Conservation (phyloP, 1,139 yeast species). For the Yueomyces sp. region DNA sequence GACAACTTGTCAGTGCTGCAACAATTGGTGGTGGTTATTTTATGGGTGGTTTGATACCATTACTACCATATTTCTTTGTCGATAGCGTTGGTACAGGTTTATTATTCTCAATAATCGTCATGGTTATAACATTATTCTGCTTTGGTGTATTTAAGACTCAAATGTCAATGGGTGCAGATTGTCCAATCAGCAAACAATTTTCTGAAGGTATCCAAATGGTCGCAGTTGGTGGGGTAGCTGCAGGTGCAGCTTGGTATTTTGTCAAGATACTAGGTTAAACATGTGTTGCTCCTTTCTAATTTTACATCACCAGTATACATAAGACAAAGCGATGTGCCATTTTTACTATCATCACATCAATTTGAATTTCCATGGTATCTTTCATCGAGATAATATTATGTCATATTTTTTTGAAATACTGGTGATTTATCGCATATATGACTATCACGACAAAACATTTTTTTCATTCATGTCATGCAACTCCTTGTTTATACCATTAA, state of each 20-base stretch:
- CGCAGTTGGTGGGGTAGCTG: slow-evolving; percentile 86
- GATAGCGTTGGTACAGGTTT: slow-evolving; percentile 64
- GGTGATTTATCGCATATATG: no score
- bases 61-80: slow-evolving; percentile 70
- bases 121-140: slow-evolving; percentile 73
- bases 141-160: slow-evolving; percentile 82
- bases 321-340: no score
- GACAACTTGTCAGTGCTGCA: slow-evolving; percentile 60
- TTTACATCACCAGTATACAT: no score
- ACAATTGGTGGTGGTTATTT: slow-evolving; percentile 70
- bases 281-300: neutral
- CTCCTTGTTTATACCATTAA: no score
- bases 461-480: no score
- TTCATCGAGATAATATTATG: no score
- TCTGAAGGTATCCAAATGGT: slow-evolving; percentile 86
- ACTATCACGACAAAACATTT: no score
- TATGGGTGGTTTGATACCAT: slow-evolving; percentile 67
- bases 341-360: no score
- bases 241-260: slow-evolving; percentile 92
- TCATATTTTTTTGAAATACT: no score
- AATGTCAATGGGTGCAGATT: slow-evolving; percentile 71
- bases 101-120: slow-evolving; percentile 59
- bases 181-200: slow-evolving; percentile 47
- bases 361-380: no score
- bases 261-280: slow-evolving; percentile 53